These are phyloP conservation scores for Xylaria intraflava DNA, from an alignment of 495 filamentous ascomycete genomes.

Conservation along the genomic window DNA sequence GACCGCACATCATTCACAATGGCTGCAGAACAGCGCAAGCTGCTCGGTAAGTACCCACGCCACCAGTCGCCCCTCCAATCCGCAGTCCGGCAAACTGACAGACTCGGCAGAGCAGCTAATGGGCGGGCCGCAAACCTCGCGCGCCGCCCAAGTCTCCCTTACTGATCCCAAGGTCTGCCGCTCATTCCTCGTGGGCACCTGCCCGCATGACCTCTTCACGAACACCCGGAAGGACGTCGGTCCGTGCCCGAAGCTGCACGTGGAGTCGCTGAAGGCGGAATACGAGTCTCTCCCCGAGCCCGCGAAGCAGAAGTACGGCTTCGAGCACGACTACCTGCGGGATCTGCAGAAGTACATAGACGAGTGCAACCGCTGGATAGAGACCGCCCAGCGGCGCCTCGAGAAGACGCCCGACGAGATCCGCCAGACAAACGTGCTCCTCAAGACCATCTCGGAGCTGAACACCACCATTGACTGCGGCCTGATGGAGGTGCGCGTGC, in stretches of 20 bases:
- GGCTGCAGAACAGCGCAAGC: constrained; percentile 92
- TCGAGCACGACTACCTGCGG: constrained; percentile 92
- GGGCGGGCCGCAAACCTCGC: constrained; percentile 62
- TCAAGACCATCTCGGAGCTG: constrained; percentile 84
- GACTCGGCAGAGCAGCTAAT: constrained; percentile 65
- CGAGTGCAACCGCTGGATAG: constrained; percentile 92
- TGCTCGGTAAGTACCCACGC: constrained; percentile 61
- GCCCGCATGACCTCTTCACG: constrained; percentile 98
- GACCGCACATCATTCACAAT: constrained; percentile 43
- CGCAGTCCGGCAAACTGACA: constrained; percentile 13
- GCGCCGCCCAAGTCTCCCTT: constrained; percentile 72
- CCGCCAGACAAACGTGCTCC: constrained; percentile 83
- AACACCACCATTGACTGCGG: constrained; percentile 73
- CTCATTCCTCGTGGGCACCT: constrained; percentile 88
- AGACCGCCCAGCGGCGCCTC: constrained; percentile 77
- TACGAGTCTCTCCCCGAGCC: constrained; percentile 63
- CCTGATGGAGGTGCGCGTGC: constrained; percentile 74
- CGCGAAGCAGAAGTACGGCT: constrained; percentile 74
- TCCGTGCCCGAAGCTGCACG: constrained; percentile 83
- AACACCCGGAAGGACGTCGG: constrained; percentile 99
- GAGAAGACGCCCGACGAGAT: constrained; percentile 99
- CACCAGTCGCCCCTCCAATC: not conserved
- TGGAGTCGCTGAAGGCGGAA: constrained; percentile 77
- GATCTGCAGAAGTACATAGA: constrained; percentile 95
- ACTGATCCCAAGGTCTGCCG: constrained; percentile 93